A percentile compares a stretch with the other conserved stretches of the same genome.
Evolutionary conservation across 345 rosid species (phyloP).

Genomic region (Eutrema japonicum): DNA sequence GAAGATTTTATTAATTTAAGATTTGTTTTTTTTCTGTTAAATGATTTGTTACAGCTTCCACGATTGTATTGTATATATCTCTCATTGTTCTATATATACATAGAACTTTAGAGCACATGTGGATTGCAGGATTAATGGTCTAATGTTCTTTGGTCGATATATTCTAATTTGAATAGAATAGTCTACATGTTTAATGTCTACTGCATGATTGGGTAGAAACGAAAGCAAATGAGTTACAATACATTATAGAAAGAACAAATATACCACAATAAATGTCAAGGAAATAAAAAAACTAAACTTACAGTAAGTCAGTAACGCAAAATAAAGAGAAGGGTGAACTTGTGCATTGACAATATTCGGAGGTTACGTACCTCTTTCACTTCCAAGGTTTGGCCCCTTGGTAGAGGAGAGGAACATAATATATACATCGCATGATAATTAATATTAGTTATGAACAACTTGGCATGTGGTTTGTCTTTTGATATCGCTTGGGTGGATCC

Average conservation of each 20-base stretch:
- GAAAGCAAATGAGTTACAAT: conserved; percentile 1
- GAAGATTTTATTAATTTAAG: neutral
- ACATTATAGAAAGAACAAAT: neutral
- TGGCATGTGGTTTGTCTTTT: too few species aligned
- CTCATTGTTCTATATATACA: too few species aligned
- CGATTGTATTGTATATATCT: conserved; percentile 3
- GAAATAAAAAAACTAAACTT: too few species aligned
- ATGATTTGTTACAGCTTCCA: neutral
- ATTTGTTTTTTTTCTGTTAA: neutral
- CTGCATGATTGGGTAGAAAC: neutral
- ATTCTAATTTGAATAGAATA: neutral
- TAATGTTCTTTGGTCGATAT: neutral
- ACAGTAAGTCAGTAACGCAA: too few species aligned
- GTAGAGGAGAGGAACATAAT: too few species aligned
- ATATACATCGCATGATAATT: too few species aligned
- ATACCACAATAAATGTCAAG: neutral
- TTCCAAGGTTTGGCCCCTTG: too few species aligned
- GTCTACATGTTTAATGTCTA: neutral
- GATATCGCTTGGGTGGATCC: too few species aligned
- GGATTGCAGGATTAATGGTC: neutral
- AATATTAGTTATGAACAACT: too few species aligned
- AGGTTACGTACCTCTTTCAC: too few species aligned
- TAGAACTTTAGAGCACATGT: neutral
- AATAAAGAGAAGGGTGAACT: too few species aligned
- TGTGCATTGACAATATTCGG: too few species aligned